Base-by-base conservation (phyloP, 768 basidiomycete genomes). In the Mycena rebaudengoi region DNA sequence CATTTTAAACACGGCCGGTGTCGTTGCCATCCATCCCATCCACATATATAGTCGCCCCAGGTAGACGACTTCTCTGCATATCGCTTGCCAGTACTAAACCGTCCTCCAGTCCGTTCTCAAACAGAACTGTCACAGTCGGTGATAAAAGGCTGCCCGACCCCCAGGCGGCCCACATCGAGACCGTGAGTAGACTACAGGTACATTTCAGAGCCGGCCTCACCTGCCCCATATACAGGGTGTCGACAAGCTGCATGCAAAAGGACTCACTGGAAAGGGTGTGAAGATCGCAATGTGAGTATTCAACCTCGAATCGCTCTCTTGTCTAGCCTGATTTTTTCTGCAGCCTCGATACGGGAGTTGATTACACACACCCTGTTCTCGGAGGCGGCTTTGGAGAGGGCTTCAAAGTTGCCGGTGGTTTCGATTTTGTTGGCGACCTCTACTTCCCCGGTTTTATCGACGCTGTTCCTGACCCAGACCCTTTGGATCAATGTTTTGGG, bases 221-320 rank as follows among this genome's bases (percentile, higher is more conserved):
- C n/a, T n/a, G n/a, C n/a, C n/a, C 13, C 45, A 48, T 29, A 26
- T 32, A 43, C 53, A 87, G 85, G 86, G 88, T 20, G 89, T 90
- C 2, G 86, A 90, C 68, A 85, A 83, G 62, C 79, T 90, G 20
- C 90, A 91, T 69, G 86, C 87, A 6, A 69, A 82, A 63, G 89
- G 88, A 0, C 81, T 87, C 68, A 79, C 80, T 26, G 91, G 91
- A 13, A 82, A 82, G 39, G 90, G 90, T 2, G 78, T 91, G 72
- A 89, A 89, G 68, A 82, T 93, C 56, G 91, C 83, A 64, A 86
- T 91, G 86, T 86, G 59, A 72, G 85, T 50, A 37, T 32, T 70
- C 50, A 29, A 39, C 16, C 26, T 16, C 37, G 67, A 72, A 26
- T 74, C 74, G 59, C n/a, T n/a, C n/a, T n/a, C n/a, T 29, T 65